Conservation (phyloP, 2,329 filamentous ascomycete species). For the Trichoderma breve region DNA sequence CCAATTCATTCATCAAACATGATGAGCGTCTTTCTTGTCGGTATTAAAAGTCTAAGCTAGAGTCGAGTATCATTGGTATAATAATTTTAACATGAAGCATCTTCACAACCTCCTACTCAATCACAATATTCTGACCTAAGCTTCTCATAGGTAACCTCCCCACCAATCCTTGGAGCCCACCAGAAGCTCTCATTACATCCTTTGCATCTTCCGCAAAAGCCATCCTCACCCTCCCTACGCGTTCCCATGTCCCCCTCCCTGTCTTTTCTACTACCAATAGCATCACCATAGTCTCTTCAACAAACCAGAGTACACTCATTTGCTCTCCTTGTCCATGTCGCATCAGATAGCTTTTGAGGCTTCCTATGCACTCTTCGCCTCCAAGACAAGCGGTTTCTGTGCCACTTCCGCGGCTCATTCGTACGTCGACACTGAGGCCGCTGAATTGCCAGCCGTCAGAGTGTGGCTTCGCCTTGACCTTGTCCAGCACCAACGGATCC, state of each 20-base stretch:
- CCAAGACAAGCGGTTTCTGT: not conserved
- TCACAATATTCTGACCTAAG: constrained; percentile 34
- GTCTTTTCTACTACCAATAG: constrained; percentile 34
- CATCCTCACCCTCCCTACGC: constrained; percentile 38
- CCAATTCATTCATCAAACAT: not conserved
- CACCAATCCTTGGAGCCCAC: constrained; percentile 33
- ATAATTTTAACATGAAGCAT: not conserved
- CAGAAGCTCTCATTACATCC: constrained; percentile 33
- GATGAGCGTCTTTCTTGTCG: not conserved
- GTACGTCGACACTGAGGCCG: constrained; percentile 35
- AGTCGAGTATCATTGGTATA: not conserved
- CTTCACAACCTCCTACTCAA: constrained; percentile 27
- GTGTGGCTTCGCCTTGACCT: constrained; percentile 35
- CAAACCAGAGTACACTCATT: constrained; percentile 38
- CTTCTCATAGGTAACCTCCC: constrained; percentile 34
- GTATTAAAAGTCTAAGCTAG: not conserved
- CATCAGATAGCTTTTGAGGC: constrained; percentile 36
- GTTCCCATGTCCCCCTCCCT: constrained; percentile 30
- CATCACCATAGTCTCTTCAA: constrained; percentile 36
- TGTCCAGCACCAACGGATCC: constrained; percentile 35
- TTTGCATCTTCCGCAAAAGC: constrained; percentile 34
- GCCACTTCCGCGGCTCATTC: constrained; percentile 31
- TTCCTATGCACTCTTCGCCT: constrained; percentile 18
- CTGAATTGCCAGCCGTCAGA: constrained; percentile 37
- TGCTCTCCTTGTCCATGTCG: constrained; percentile 36